These are phyloP conservation scores for Bretschneidera sinensis DNA, from an alignment of 345 rosid genomes.

Conservation along the genomic window DNA sequence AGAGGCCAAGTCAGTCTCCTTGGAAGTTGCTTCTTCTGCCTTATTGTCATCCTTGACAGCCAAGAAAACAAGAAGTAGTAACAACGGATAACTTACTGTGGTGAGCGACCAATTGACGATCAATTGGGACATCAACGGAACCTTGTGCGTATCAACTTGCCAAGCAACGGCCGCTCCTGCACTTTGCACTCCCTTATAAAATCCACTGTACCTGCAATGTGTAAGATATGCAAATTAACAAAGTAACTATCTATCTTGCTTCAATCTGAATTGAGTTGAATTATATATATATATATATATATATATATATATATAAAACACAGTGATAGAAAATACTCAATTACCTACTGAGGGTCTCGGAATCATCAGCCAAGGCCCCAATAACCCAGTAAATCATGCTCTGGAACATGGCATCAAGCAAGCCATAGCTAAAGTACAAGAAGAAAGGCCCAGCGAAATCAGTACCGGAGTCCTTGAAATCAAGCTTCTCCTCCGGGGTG, in stretches of 20 bases:
- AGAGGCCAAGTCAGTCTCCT: not conserved
- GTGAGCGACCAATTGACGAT: too few species aligned
- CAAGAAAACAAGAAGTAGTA: slow-evolving; percentile 52
- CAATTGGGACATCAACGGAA: slow-evolving; percentile 52
- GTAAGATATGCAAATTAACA: too few species aligned
- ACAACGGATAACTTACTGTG: slow-evolving; percentile 70
- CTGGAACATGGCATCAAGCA: slow-evolving; percentile 91
- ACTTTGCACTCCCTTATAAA: slow-evolving; percentile 91
- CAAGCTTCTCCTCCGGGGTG: slow-evolving; percentile 43
- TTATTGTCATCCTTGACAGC: slow-evolving; percentile 56
- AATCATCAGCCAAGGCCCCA: slow-evolving; percentile 86
- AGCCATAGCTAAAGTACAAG: slow-evolving; percentile 68
- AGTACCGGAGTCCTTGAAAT: slow-evolving; percentile 63
- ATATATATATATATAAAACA: too few species aligned
- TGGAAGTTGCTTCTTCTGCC: not conserved
- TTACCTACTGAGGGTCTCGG: slow-evolving; percentile 77
- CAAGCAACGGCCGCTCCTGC: slow-evolving; percentile 97
- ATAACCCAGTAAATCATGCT: slow-evolving; percentile 91
- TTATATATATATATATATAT: too few species aligned
- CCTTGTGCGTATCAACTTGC: slow-evolving; percentile 78
- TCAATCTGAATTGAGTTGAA: too few species aligned
- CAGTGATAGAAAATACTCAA: too few species aligned
- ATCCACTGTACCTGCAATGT: slow-evolving; percentile 87
- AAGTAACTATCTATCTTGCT: too few species aligned
- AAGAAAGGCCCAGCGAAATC: slow-evolving; percentile 68